Evolutionary conservation across 1,139 yeast genomes (phyloP).

Genomic region (Yamadazyma trypodendri): DNA sequence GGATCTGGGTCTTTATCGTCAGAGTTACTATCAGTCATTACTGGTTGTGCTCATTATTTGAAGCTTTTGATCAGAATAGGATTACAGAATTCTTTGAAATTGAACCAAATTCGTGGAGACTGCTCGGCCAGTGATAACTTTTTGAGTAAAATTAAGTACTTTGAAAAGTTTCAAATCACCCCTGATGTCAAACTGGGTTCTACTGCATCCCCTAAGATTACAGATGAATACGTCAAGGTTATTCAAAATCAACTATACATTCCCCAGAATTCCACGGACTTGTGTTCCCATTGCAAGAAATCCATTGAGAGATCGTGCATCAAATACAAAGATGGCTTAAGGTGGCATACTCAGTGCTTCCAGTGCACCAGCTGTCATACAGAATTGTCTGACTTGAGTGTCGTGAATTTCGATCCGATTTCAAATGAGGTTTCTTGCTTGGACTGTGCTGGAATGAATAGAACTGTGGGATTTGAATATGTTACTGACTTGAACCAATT

Average conservation of each 20-base stretch:
- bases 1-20: constrained; percentile 68
- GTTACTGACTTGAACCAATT: constrained; percentile 73
- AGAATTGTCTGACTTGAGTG: constrained; percentile 30
- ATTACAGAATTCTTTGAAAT: constrained; percentile 67
- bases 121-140: constrained; percentile 65
- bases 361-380: constrained; percentile 56
- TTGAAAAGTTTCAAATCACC: constrained; percentile 18
- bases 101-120: constrained; percentile 58
- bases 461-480: constrained; percentile 56
- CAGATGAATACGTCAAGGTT: constrained; percentile 12
- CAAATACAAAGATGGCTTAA: constrained; percentile 55
- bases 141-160: constrained; percentile 38
- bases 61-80: constrained; percentile 84
- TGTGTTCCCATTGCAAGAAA: constrained; percentile 67
- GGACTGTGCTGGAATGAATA: constrained; percentile 46
- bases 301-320: constrained; percentile 84
- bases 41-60: constrained; percentile 90
- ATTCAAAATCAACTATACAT: constrained; percentile 42
- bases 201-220: constrained; percentile 15
- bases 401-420: constrained; percentile 25
- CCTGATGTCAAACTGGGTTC: constrained; percentile 26
- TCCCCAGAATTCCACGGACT: constrained; percentile 71
- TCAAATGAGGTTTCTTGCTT: constrained; percentile 47
- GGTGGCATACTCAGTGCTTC: constrained; percentile 86
- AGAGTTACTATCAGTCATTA: constrained; percentile 72